A percentile compares a stretch with the other conserved stretches of the same genome.
These are phyloP conservation scores for Mycena olivaceomarginata DNA, from an alignment of 768 basidiomycete species.

Conservation along the genomic window DNA sequence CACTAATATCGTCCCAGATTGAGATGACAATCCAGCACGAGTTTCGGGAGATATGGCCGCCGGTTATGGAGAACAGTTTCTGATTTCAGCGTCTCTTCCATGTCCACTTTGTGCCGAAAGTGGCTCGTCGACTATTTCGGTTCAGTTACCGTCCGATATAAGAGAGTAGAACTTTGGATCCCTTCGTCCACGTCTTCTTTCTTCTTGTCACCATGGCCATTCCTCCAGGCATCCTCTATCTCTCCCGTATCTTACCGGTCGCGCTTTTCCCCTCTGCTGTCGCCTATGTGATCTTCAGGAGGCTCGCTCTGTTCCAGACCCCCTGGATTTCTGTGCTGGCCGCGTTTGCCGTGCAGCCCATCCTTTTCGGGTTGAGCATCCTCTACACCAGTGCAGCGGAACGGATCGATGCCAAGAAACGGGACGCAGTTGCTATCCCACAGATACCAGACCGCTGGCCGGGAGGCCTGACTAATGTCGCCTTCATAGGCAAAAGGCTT, in stretches of 20 bases:
- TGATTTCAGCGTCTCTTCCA: too few relatives aligned
- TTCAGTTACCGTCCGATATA: too few relatives aligned
- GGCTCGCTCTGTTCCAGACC: slow-evolving; percentile 13
- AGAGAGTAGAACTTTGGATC: too few relatives aligned
- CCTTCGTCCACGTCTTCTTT: too few relatives aligned
- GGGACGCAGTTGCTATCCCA: slow-evolving; percentile 27
- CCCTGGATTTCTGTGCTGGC: slow-evolving; percentile 23
- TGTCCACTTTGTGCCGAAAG: too few relatives aligned
- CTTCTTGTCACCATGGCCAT: slow-evolving; percentile 15
- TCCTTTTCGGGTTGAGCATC: slow-evolving; percentile 4
- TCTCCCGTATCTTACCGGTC: slow-evolving; percentile 29
- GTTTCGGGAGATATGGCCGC: too few relatives aligned
- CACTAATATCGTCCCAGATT: too few relatives aligned
- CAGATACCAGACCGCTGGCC: slow-evolving; percentile 27
- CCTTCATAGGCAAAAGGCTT: slow-evolving; percentile 14
- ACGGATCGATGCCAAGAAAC: neutral
- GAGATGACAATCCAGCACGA: too few relatives aligned
- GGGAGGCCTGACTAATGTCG: slow-evolving; percentile 15
- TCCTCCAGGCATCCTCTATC: slow-evolving; percentile 31
- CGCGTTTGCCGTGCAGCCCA: slow-evolving; percentile 20
- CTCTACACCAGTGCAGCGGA: neutral
- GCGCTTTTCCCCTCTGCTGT: slow-evolving; percentile 21
- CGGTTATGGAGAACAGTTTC: too few relatives aligned
- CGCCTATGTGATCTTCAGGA: slow-evolving; percentile 24
- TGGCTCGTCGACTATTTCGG: too few relatives aligned